phyloP scores from a whole-genome alignment of 2,329 filamentous ascomycete species.

The Fusarium nanum region DNA sequence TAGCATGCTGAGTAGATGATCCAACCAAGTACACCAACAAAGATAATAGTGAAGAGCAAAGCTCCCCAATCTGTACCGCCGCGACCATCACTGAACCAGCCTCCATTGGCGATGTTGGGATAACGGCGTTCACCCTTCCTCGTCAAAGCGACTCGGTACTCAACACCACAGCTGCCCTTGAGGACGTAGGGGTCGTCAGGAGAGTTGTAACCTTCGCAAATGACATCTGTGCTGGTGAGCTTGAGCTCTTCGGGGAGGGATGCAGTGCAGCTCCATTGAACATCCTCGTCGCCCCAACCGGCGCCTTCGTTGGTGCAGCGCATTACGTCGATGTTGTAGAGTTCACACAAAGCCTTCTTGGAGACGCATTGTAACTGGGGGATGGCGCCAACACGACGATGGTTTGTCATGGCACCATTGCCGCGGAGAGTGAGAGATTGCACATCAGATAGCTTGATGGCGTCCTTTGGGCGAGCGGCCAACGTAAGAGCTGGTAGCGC shows the following conservation, averaged over 20 bases:
- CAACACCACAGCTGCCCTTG: slow-evolving; percentile 91
- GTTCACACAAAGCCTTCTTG: slow-evolving; percentile 69
- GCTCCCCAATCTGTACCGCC: slow-evolving; percentile 51
- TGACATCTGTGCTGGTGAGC: slow-evolving; percentile 87
- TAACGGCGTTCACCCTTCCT: slow-evolving; percentile 78
- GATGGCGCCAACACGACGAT: slow-evolving; percentile 79
- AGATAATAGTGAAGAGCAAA: slow-evolving; percentile 70
- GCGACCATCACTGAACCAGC: slow-evolving; percentile 50
- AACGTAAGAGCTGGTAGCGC: slow-evolving; percentile 44
- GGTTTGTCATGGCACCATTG: slow-evolving; percentile 71
- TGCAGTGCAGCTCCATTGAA: slow-evolving; percentile 90
- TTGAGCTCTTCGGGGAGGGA: slow-evolving; percentile 70
- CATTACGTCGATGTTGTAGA: slow-evolving; percentile 84
- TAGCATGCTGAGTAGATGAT: slow-evolving; percentile 69
- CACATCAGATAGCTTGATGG: slow-evolving; percentile 71
- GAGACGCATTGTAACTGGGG: slow-evolving; percentile 85
- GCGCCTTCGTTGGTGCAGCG: slow-evolving; percentile 88
- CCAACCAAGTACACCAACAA: slow-evolving; percentile 68
- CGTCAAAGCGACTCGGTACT: slow-evolving; percentile 85
- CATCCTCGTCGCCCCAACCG: slow-evolving; percentile 81
- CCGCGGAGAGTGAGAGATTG: slow-evolving; percentile 81
- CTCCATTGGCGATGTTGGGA: slow-evolving; percentile 63
- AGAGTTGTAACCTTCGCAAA: slow-evolving; percentile 87
- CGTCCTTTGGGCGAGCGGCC: slow-evolving; percentile 56
- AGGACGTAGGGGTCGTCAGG: slow-evolving; percentile 87